Conservation (phyloP, 495 filamentous ascomycete species). For the Daldinia loculata region DNA sequence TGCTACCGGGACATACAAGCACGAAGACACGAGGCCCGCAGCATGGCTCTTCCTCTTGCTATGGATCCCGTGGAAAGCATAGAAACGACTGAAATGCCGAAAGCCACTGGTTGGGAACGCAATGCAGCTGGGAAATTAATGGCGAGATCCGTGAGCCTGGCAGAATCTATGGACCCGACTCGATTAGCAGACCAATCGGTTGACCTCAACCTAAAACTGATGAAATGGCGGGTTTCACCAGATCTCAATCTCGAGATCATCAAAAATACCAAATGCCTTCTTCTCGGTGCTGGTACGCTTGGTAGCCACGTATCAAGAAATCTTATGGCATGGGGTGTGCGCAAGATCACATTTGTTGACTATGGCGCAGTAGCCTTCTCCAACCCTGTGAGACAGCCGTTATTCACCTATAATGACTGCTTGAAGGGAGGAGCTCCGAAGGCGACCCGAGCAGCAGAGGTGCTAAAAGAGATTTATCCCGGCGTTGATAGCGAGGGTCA, state of each 20-base stretch:
- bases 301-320: constrained; percentile 92
- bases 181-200: constrained; percentile 94
- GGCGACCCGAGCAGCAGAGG: constrained; percentile 80
- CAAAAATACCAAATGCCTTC: constrained; percentile 88
- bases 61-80: constrained; percentile 58
- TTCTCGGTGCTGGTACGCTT: constrained; percentile 94
- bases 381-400: constrained; percentile 94
- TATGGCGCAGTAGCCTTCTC: constrained; percentile 94
- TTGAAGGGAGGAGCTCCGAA: constrained; percentile 85
- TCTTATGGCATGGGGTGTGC: constrained; percentile 95
- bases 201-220: constrained; percentile 95
- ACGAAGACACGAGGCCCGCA: constrained; percentile 78
- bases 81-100: constrained; percentile 68
- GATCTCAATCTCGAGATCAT: constrained; percentile 85
- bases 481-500: constrained; percentile 83
- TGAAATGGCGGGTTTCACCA: constrained; percentile 97
- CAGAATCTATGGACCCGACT: constrained; percentile 88
- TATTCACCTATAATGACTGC: constrained; percentile 91
- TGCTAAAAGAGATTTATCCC: constrained; percentile 86
- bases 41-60: constrained; percentile 75
- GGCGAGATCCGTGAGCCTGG: constrained; percentile 79
- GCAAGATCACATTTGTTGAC: constrained; percentile 95
- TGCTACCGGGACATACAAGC: constrained; percentile 86
- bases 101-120: constrained; percentile 94
- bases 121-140: constrained; percentile 76